These are phyloP conservation scores for Knufia fluminis DNA, from an alignment of 2,329 filamentous ascomycete species.

Conservation along the genomic window DNA sequence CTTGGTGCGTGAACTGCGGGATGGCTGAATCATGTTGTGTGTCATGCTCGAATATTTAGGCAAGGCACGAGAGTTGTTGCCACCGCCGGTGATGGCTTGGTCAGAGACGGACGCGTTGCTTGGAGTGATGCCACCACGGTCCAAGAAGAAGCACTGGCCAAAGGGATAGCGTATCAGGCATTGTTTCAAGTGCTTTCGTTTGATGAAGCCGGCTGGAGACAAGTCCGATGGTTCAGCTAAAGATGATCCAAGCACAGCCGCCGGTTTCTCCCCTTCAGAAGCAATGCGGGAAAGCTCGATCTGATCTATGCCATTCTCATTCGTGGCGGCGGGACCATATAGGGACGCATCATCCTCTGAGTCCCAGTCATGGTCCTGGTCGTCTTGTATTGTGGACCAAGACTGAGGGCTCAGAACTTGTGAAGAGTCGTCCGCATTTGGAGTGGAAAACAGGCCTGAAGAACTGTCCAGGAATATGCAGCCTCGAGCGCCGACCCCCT, in stretches of 20 bases:
- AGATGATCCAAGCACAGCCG: neutral
- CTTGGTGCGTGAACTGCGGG: neutral
- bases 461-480: slow-evolving; percentile 26
- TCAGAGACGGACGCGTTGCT: slow-evolving; percentile 15
- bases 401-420: slow-evolving; percentile 4
- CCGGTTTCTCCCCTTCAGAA: neutral
- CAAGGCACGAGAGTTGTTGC: neutral
- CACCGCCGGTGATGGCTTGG: slow-evolving; percentile 20
- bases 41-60: too few species aligned
- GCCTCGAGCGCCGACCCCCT: slow-evolving; percentile 36
- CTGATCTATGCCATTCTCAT: neutral
- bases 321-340: neutral
- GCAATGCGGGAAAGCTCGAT: neutral
- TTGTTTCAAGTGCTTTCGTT: neutral
- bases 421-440: neutral
- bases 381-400: slow-evolving; percentile 12
- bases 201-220: slow-evolving; percentile 1
- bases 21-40: neutral
- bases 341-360: neutral
- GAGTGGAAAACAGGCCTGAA: neutral
- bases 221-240: slow-evolving; percentile 4
- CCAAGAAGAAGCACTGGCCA: slow-evolving; percentile 10
- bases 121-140: slow-evolving; percentile 15
- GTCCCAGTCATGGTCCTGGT: neutral
- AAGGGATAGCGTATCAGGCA: slow-evolving; percentile 7